Evolutionary conservation across 495 filamentous ascomycete species (phyloP).

Genomic region (Penicillium steckii): DNA sequence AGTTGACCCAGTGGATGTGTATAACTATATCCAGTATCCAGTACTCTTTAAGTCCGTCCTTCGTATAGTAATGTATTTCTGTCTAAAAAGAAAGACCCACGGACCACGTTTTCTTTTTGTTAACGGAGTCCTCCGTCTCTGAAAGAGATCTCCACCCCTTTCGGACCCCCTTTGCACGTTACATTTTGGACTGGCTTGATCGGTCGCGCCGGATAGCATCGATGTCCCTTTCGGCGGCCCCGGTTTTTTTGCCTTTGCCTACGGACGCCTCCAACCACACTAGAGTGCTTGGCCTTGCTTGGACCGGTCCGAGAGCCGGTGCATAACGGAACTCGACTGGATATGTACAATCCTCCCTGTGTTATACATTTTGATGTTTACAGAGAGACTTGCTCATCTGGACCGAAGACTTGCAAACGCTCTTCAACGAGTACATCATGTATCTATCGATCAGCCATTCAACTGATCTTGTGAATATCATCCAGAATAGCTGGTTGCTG

Average conservation of each 20-base stretch:
- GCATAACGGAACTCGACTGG: conserved; percentile 6
- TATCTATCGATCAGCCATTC: too few relatives aligned
- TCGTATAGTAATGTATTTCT: background rate
- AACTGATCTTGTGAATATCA: background rate
- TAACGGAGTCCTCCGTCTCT: conserved; percentile 13
- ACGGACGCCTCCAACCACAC: conserved; percentile 20
- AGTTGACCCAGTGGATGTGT: conserved; percentile 4
- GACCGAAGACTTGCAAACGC: too few relatives aligned
- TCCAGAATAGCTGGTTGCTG: background rate
- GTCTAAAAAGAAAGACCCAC: conserved; percentile 9
- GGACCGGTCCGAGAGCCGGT: conserved; percentile 18
- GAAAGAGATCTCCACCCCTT: too few relatives aligned
- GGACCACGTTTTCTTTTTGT: conserved; percentile 20
- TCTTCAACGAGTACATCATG: too few relatives aligned
- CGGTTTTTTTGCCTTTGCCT: conserved; percentile 19
- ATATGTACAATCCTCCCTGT: background rate
- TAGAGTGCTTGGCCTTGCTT: conserved; percentile 32
- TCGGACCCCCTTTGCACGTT: conserved; percentile 1
- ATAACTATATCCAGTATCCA: too few relatives aligned
- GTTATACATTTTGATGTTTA: background rate
- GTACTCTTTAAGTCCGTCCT: too few relatives aligned
- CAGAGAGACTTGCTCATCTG: background rate
- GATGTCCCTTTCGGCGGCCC: conserved; percentile 7
- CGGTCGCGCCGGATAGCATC: conserved; percentile 4
- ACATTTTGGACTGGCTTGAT: too few relatives aligned